A percentile compares a stretch with the other conserved stretches of the same genome.
Evolutionary conservation across 2,329 filamentous ascomycete species (phyloP).

Genomic region (Alternaria solani): DNA sequence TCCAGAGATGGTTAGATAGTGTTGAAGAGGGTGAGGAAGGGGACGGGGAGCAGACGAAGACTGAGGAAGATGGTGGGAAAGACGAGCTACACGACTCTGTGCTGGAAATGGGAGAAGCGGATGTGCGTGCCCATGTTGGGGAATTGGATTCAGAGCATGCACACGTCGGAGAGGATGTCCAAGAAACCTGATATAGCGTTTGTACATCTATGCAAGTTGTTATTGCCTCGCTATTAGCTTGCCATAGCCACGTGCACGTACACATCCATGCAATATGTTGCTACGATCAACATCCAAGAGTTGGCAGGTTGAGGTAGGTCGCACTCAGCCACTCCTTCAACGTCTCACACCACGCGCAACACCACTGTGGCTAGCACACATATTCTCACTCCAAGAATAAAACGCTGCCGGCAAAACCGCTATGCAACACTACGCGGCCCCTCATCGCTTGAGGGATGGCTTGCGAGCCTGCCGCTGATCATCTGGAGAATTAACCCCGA

Average conservation of each 20-base stretch:
- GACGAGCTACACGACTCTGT: background rate
- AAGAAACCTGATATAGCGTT: background rate
- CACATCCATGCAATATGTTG: background rate
- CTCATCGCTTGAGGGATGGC: background rate
- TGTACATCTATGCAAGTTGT: background rate
- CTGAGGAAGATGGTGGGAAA: background rate
- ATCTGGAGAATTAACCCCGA: background rate
- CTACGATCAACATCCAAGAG: background rate
- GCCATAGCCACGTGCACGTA: background rate
- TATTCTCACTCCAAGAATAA: background rate
- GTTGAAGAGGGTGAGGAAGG: slow-evolving; percentile 5
- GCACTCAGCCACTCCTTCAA: background rate
- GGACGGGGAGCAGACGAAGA: background rate
- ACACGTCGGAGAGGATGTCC: background rate
- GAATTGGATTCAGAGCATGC: background rate
- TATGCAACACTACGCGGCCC: background rate
- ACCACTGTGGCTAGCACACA: background rate
- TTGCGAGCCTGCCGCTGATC: background rate
- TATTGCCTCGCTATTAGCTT: background rate
- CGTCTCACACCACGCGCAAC: background rate
- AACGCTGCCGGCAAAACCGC: background rate
- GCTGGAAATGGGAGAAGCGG: background rate
- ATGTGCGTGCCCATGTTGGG: background rate
- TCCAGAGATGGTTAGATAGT: slow-evolving; percentile 18
- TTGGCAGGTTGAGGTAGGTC: background rate